Conservation (phyloP, 2,329 filamentous ascomycete species). For the Ceratocystiopsis minuta region DNA sequence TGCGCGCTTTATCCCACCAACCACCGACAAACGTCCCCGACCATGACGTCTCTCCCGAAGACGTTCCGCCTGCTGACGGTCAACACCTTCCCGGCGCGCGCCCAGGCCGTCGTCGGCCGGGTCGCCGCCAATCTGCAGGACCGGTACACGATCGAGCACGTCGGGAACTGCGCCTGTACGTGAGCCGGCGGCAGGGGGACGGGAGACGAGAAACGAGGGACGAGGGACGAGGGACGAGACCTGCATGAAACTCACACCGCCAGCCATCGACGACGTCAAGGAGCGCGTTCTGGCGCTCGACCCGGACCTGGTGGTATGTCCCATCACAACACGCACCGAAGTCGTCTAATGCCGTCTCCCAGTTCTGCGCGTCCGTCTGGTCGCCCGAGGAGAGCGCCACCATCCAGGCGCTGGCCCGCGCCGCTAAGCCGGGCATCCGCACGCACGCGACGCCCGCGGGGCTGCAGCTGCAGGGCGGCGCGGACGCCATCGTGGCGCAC, state of each 20-base stretch:
- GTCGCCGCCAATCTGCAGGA: conserved; percentile 44
- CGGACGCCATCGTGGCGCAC: background rate
- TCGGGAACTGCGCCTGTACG: conserved; percentile 32
- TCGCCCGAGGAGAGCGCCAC: background rate
- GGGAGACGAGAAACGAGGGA: no score
- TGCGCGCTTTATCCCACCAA: no score
- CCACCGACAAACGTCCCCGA: no score
- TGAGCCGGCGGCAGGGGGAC: no score
- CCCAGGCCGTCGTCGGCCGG: conserved; percentile 41
- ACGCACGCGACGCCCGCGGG: background rate
- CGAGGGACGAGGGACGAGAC: no score
- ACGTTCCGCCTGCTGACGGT: conserved; percentile 36
- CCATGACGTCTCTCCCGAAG: conserved; percentile 2
- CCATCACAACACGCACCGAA: no score
- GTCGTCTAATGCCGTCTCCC: no score
- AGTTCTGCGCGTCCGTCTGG: background rate
- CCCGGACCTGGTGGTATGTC: no score
- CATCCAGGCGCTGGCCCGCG: background rate
- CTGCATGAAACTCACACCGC: background rate
- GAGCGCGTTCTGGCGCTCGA: no score
- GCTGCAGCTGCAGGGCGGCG: background rate
- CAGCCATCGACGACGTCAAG: background rate
- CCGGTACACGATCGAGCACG: conserved; percentile 42
- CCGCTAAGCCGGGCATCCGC: background rate
- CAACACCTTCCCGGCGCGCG: conserved; percentile 49